These are phyloP conservation scores for Pisolithus marmoratus DNA, from an alignment of 768 basidiomycete genomes.

Conservation along the genomic window DNA sequence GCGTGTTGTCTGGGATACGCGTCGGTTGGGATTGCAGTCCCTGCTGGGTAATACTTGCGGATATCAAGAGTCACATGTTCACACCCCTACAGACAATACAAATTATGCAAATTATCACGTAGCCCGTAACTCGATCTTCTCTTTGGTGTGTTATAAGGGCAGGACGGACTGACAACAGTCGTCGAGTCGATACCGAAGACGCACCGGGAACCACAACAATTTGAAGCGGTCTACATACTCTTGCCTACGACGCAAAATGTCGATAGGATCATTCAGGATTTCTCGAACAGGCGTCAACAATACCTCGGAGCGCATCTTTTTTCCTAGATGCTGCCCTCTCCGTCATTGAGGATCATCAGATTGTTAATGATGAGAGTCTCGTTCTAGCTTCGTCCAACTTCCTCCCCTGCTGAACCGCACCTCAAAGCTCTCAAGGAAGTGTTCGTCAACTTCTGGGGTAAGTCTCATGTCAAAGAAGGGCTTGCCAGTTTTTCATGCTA, in stretches of 20 bases:
- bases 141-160: conserved; percentile 1
- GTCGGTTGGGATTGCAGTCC: no score
- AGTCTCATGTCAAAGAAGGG: conserved; percentile 20
- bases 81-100: no score
- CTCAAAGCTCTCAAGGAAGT: conserved; percentile 80
- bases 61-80: no score
- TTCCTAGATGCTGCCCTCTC: conserved; percentile 67
- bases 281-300: conserved; percentile 52
- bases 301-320: conserved; percentile 89
- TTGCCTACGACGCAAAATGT: conserved; percentile 96
- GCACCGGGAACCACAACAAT: conserved; percentile 75
- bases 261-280: conserved; percentile 85
- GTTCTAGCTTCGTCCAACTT: conserved; percentile 60
- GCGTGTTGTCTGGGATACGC: no score
- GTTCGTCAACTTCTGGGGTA: conserved; percentile 91
- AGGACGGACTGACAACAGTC: conserved; percentile 41
- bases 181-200: conserved; percentile 89
- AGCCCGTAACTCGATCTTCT: conserved; percentile 59
- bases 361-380: conserved; percentile 1
- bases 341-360: neutral
- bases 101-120: no score
- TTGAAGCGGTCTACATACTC: conserved; percentile 91
- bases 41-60: no score
- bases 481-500: conserved; percentile 6
- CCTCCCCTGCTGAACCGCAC: conserved; percentile 71